phyloP scores from a whole-genome alignment of 805 yeast species.

The Starmerella vitae region DNA sequence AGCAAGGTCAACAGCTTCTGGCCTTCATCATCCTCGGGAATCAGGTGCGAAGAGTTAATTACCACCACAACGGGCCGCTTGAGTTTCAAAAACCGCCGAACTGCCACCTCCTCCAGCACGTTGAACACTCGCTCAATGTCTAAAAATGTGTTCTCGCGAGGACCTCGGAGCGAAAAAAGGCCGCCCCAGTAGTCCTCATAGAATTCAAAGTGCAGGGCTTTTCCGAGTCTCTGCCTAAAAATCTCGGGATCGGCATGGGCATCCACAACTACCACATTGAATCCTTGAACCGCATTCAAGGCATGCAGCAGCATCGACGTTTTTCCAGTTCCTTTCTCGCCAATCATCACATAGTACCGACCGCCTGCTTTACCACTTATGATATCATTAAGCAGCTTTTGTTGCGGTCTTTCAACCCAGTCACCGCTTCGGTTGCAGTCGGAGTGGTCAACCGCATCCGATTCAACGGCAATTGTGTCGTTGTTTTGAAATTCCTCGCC shows the following conservation, averaged over 20 bases:
- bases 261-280: constrained; percentile 56
- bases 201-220: constrained; percentile 57
- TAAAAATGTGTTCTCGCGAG: constrained; percentile 64
- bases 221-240: constrained; percentile 61
- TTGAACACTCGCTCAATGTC: constrained; percentile 76
- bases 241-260: constrained; percentile 81
- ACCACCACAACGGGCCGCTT: constrained; percentile 51
- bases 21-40: constrained; percentile 65
- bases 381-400: constrained; percentile 47
- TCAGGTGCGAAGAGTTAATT: constrained; percentile 62
- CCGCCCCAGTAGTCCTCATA: constrained; percentile 77
- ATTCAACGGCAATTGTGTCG: background rate
- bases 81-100: constrained; percentile 28
- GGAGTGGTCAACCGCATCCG: constrained; percentile 15
- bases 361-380: constrained; percentile 53
- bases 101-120: constrained; percentile 60
- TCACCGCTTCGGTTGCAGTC: constrained; percentile 17
- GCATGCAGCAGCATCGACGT: constrained; percentile 62
- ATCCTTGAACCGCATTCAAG: constrained; percentile 48
- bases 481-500: constrained; percentile 3
- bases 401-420: constrained; percentile 66
- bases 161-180: constrained; percentile 66
- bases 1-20: constrained; percentile 53
- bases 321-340: constrained; percentile 82
- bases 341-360: constrained; percentile 56